Evolutionary conservation across 305 asterid genomes (phyloP).

Genomic region (Fraxinus paxiana): DNA sequence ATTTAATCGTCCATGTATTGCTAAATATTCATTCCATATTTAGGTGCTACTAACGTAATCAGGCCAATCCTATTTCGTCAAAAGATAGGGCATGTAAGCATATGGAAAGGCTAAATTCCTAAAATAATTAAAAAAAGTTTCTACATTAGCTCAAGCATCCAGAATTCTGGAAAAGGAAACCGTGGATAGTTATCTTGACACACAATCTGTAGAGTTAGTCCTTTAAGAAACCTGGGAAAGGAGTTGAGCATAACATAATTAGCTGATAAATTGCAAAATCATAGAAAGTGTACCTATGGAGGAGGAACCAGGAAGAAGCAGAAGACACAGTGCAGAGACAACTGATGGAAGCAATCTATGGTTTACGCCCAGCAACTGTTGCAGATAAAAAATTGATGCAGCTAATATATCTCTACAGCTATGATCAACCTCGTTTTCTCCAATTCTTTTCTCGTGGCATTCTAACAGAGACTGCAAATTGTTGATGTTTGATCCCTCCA

Average conservation of each 20-base stretch:
- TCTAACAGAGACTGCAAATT: constrained; percentile 52
- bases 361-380: constrained; percentile 51
- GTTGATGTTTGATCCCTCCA: constrained; percentile 33
- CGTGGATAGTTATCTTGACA: neutral
- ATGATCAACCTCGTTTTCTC: constrained; percentile 20
- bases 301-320: constrained; percentile 42
- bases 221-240: neutral
- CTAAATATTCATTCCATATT: neutral
- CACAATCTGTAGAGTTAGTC: neutral
- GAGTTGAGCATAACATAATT: neutral
- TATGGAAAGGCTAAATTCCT: neutral
- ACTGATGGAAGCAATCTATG: constrained; percentile 58
- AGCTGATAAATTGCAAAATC: neutral
- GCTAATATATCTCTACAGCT: constrained; percentile 49
- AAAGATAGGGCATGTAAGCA: neutral
- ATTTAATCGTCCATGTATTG: neutral
- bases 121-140: neutral
- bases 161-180: neutral
- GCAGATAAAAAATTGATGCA: constrained; percentile 57
- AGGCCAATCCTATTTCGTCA: neutral
- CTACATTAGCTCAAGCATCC: neutral
- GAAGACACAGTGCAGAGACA: constrained; percentile 68
- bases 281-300: constrained; percentile 44
- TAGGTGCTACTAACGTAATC: neutral
- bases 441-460: constrained; percentile 28